Evolutionary conservation across 805 yeast genomes (phyloP), one percentile per base, ranked within the genome.

Genomic region (Metschnikowia cerradonensis): DNA sequence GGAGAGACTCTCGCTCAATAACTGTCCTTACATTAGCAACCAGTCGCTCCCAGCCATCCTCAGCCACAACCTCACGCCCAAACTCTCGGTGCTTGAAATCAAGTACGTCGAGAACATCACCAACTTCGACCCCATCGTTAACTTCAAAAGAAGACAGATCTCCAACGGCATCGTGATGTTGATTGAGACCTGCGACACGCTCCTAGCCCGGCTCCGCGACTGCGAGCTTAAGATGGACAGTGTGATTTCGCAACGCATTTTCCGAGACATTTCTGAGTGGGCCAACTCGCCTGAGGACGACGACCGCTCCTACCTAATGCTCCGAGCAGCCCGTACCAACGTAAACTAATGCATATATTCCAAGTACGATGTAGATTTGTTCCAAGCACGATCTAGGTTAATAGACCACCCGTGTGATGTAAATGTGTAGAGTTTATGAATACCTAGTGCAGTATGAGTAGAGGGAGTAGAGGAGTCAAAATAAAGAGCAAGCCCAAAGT

Each of bases 171-270:
- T 77, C 15, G 73, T 80, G 2, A 76, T 90, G 4, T 65, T 90
- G 37, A 75, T 90, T 33, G 96, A 90, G 66, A 84, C 90, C 20
- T 89, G 96, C 65, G 96, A 88, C 60, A 66, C 73, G 2, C 70
- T 89, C 42, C 84, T 84, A 60, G 62, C 69, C 17, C 72, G 83
- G 51, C 75, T 89, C 71, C 73, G 79, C 51, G 72, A 78, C 44
- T 85, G 84, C 50, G 90, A 88, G 58, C 65, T 75, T 54, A 75
- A 70, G 45, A 66, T 86, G 59, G 88, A 84, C 59, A 71, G 74
- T 55, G 75, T 72, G 15, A 78, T 79, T 13, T 79, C 86, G n/a
- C 71, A 75, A 23, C 67, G 76, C 17, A 81, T 88, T 17, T 73
- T 85, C 48, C 67, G 73, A 15, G 96, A 89, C 62, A 79, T 89